These are phyloP conservation scores for Ricinus communis DNA, from an alignment of 345 rosid genomes.

Conservation along the genomic window DNA sequence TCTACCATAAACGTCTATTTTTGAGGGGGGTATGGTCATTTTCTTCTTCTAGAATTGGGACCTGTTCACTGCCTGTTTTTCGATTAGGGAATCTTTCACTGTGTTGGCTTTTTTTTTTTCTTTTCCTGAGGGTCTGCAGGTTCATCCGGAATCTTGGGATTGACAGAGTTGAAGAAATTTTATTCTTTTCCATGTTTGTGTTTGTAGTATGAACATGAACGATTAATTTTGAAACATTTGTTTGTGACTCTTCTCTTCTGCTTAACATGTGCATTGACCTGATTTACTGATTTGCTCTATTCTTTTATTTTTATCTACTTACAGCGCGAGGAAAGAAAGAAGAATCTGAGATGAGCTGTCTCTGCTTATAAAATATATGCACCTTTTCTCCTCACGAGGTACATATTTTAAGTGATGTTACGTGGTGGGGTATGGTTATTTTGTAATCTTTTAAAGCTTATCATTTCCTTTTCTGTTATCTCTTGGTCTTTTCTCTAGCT, in stretches of 20 bases:
- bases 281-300: constrained; percentile 21
- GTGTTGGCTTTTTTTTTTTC: constrained; percentile 13
- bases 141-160: constrained; percentile 33
- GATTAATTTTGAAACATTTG: neutral
- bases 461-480: neutral
- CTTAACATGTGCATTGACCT: constrained; percentile 34
- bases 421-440: constrained; percentile 4
- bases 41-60: constrained; percentile 21
- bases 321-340: constrained; percentile 28
- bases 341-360: constrained; percentile 27
- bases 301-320: neutral
- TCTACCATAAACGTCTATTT: neutral
- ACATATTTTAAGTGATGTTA: constrained; percentile 2
- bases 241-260: neutral
- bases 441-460: constrained; percentile 3
- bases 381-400: constrained; percentile 17
- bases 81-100: constrained; percentile 37
- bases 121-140: constrained; percentile 15
- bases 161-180: constrained; percentile 17
- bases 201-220: constrained; percentile 24
- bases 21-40: constrained; percentile 34
- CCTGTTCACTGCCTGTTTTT: constrained; percentile 23
- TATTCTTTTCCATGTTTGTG: constrained; percentile 17
- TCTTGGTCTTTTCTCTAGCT: neutral
- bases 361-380: constrained; percentile 13